These are phyloP conservation scores for Pseudocercospora pini-densiflorae DNA, from an alignment of 2,329 filamentous ascomycete species.

Conservation along the genomic window DNA sequence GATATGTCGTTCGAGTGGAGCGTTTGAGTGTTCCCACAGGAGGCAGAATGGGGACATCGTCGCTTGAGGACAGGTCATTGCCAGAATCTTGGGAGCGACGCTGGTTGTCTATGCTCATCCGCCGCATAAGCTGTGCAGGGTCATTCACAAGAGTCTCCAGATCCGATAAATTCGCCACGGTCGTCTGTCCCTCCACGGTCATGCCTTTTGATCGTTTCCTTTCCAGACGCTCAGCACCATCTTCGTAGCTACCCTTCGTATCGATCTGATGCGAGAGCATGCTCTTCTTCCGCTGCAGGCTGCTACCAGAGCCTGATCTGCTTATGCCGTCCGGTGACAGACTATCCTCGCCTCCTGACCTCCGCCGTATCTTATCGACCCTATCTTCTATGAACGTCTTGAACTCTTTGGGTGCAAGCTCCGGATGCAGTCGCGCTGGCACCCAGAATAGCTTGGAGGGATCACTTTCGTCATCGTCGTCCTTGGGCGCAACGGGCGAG, in stretches of 20 bases:
- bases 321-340: slow-evolving; percentile 64
- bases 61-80: slow-evolving; percentile 48
- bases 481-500: slow-evolving; percentile 71
- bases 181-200: slow-evolving; percentile 59
- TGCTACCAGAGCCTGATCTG: slow-evolving; percentile 59
- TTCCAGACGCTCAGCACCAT: slow-evolving; percentile 81
- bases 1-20: slow-evolving; percentile 89
- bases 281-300: slow-evolving; percentile 85
- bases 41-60: slow-evolving; percentile 86
- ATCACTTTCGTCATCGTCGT: slow-evolving; percentile 82
- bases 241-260: slow-evolving; percentile 73
- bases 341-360: slow-evolving; percentile 70
- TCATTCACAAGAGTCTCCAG: slow-evolving; percentile 84
- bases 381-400: slow-evolving; percentile 95
- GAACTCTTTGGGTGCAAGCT: slow-evolving; percentile 93
- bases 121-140: slow-evolving; percentile 71
- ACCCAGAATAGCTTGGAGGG: slow-evolving; percentile 93
- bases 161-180: slow-evolving; percentile 62
- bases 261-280: slow-evolving; percentile 95
- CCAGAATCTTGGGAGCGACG: slow-evolving; percentile 39
- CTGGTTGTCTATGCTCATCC: slow-evolving; percentile 63
- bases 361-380: slow-evolving; percentile 84
- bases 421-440: slow-evolving; percentile 89
- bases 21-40: slow-evolving; percentile 77
- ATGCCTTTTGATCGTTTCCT: slow-evolving; percentile 67